These are phyloP conservation scores for Metschnikowia bowlesiae DNA, from an alignment of 805 yeast genomes.

Conservation along the genomic window DNA sequence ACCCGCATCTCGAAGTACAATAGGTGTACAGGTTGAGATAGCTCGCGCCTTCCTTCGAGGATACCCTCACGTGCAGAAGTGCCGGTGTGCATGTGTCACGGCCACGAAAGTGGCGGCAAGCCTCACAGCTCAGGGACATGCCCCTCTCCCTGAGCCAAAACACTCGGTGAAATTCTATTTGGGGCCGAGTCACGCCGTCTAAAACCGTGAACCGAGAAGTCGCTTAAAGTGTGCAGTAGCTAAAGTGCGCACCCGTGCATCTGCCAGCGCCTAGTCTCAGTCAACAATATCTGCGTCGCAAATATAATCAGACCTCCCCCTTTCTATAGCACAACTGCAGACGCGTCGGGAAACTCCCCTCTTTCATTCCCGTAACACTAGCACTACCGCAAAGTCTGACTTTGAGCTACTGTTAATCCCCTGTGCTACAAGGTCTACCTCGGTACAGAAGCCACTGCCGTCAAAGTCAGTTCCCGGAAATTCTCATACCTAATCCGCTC, in stretches of 20 bases:
- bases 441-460: background rate
- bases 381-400: background rate
- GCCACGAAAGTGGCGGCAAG: background rate
- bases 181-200: too few species aligned
- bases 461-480: background rate
- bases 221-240: background rate
- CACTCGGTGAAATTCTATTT: too few species aligned
- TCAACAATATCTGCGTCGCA: background rate
- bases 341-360: background rate
- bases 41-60: background rate
- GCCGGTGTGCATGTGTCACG: background rate
- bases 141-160: too few species aligned
- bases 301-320: background rate
- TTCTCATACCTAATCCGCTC: background rate
- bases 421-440: background rate
- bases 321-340: background rate
- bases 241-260: conserved; percentile 1
- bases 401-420: background rate
- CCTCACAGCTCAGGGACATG: too few species aligned
- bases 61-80: background rate
- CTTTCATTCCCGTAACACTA: background rate
- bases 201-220: background rate
- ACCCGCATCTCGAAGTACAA: background rate
- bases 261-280: background rate
- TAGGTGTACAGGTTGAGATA: background rate